Base-by-base conservation (phyloP, 768 basidiomycete genomes). In the Macrolepiota dolichaula region DNA sequence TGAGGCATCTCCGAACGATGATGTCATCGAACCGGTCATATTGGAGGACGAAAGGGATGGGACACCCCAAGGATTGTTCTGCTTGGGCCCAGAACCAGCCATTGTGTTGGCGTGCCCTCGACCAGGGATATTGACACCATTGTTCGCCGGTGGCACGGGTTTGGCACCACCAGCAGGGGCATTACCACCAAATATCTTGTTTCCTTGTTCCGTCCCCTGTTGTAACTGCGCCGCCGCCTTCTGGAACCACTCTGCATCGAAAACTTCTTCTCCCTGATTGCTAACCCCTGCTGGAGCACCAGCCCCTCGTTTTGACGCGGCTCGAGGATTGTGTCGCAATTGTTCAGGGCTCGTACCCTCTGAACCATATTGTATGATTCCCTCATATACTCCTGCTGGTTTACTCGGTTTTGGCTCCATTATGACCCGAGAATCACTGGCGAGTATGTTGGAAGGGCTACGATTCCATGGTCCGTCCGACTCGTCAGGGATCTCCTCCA, bases 401-500 rank as follows among this genome's bases (percentile, higher is more conserved):
- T 60, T 60, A 22, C 32, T 60, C 13, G 59, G 59, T 10, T 47
- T 60, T 15, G 59, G 59, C 27, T 60, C 59, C 42, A 60, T 15
- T 13, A 60, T 54, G 15, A 44, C 22, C 15, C 59, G 42, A 19
- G 59, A 54, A 24, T 60, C 52, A 27, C 27, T 19, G 2, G 59
- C 40, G 7, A 60, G 44, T 15, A 54, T 36, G 15, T 54, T 46
- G 12, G 59, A 60, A 1, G 59, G 52, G 22, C 59, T 53, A 12
- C 59, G 59, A 27, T 53, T 46, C 22, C 27, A 36, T 17, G 29
- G 42, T 5, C 19, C 51, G 12, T 57, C 46, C 27, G 59, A 53
- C 24, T 60, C 59, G 24, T 60, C 59, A 22, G 59, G 40, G 10
- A 60, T 47, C 35, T 60, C 59, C 22, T 60, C 59, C 59, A 60